Evolutionary conservation across 352 stramenopile genomes (phyloP).

Genomic region (Phytopythium sindhum): DNA sequence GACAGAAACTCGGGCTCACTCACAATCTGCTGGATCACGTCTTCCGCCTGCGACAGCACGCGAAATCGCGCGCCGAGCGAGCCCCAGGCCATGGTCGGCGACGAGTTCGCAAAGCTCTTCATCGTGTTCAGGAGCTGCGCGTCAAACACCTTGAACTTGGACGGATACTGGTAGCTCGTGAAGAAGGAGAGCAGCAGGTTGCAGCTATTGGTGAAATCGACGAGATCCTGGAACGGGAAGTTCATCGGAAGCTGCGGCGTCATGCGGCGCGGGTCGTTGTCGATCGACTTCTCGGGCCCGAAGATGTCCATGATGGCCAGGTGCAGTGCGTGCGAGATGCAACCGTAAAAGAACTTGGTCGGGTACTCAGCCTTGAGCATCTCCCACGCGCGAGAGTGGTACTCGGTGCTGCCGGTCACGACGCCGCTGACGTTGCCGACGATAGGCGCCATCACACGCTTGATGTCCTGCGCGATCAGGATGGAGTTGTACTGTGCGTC

Average conservation of each 20-base stretch:
- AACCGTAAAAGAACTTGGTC: conserved; percentile 87
- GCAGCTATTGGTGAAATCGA: conserved; percentile 71
- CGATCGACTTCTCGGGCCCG: conserved; percentile 58
- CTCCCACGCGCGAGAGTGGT: conserved; percentile 73
- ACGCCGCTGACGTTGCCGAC: conserved; percentile 65
- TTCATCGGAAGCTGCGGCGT: conserved; percentile 65
- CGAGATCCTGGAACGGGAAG: conserved; percentile 78
- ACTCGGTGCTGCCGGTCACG: conserved; percentile 72
- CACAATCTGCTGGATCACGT: conserved; percentile 72
- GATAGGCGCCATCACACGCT: conserved; percentile 76
- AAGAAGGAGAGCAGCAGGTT: conserved; percentile 79
- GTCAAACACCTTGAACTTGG: conserved; percentile 78
- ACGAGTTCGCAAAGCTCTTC: conserved; percentile 68
- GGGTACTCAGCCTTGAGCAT: conserved; percentile 82
- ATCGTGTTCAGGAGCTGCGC: conserved; percentile 68
- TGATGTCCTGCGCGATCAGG: conserved; percentile 81
- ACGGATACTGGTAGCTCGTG: conserved; percentile 73
- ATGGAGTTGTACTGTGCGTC: conserved; percentile 74
- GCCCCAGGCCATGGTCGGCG: conserved; percentile 62
- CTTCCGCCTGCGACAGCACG: conserved; percentile 60
- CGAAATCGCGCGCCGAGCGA: conserved; percentile 66
- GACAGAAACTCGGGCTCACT: conserved; percentile 61
- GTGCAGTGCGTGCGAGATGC: conserved; percentile 76
- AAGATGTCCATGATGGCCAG: conserved; percentile 85
- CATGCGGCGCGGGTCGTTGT: conserved; percentile 65